Base-by-base conservation (phyloP, 108 stramenopile species). In the Epithemia pelagica region DNA sequence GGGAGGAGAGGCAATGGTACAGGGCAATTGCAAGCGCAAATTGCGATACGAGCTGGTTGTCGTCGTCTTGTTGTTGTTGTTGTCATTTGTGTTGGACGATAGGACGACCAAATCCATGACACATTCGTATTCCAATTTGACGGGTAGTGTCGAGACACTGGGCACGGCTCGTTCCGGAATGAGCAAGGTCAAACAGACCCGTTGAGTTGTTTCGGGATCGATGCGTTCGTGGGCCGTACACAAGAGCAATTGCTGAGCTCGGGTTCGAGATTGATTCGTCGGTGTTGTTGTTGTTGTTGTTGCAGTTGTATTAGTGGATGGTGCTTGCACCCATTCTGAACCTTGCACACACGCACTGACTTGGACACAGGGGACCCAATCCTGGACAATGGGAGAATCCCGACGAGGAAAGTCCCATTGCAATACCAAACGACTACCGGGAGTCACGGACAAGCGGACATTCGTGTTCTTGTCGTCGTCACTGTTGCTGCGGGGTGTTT, bases 321-420 rank as follows among this genome's bases (percentile, higher is more conserved):
- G n/a, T n/a, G n/a, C n/a, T n/a, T n/a, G n/a, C n/a, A 78, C 81
- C 18, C 54, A 52, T 70, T 85, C 84, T 67, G 79, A 81, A 29
- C 84, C 84, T 1, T 70, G 59, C 57, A 85, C 32, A 67, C 75
- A 82, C 2, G 81, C 79, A 29, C 74, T 67, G 7, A 82, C 76
- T 75, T 81, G 79, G 55, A 72, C 58, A 55, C 81, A 82, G 31
- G 81, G 84, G 20, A 77, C 62, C 70, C 70, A 69, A 20, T 62
- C 61, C 2, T 61, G 1, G 15, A 29, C 31, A 5, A 46, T 15
- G 10, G 15, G 15, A 10, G 37, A 46, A 15, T 46, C 15, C 15
- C 37, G 5, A 15, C 25, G 28, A 1, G 83, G 77, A 66, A 84
- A 84, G 65, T 84, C 74, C 61, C 74, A 80, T 59, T 79, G 58